Percentiles rank a stretch among this genome's conserved stretches.
phyloP scores from a whole-genome alignment of 148 eudicot genomes.

The Selenicereus undatus region DNA sequence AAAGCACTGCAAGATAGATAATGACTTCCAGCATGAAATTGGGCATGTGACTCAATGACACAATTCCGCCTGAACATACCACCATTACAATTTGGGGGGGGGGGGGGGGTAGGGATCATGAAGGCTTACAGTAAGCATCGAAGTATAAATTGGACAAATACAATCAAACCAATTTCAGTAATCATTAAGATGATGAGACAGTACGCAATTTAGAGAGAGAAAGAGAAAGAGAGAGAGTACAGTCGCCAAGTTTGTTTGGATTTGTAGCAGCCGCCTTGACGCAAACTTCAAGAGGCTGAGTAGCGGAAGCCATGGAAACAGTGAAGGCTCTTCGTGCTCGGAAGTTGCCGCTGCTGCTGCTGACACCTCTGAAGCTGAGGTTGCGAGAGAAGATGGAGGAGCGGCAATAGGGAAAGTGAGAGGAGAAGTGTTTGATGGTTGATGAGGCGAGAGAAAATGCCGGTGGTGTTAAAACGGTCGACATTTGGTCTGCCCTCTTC shows the following conservation, averaged over 20 bases:
- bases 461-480: constrained; percentile 47
- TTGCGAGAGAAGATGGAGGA: not conserved
- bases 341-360: not conserved
- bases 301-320: constrained; percentile 35
- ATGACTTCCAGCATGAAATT: not conserved
- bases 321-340: constrained; percentile 20
- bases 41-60: not conserved
- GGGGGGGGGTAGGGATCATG: not conserved
- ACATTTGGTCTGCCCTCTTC: constrained; percentile 26
- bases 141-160: not conserved
- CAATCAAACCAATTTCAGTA: not conserved
- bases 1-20: not conserved
- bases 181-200: not conserved
- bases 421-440: constrained; percentile 38
- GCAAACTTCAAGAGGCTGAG: constrained; percentile 68
- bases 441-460: constrained; percentile 41
- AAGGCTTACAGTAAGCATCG: not conserved
- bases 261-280: constrained; percentile 63
- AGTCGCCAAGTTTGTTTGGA: constrained; percentile 82
- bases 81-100: not conserved
- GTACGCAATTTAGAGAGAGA: not conserved
- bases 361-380: not conserved
- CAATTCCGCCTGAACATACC: not conserved
- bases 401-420: constrained; percentile 14
- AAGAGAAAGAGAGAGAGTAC: constrained; percentile 30